phyloP scores from a whole-genome alignment of 1,284 basidiomycete genomes.

The Kwoniella shivajii region DNA sequence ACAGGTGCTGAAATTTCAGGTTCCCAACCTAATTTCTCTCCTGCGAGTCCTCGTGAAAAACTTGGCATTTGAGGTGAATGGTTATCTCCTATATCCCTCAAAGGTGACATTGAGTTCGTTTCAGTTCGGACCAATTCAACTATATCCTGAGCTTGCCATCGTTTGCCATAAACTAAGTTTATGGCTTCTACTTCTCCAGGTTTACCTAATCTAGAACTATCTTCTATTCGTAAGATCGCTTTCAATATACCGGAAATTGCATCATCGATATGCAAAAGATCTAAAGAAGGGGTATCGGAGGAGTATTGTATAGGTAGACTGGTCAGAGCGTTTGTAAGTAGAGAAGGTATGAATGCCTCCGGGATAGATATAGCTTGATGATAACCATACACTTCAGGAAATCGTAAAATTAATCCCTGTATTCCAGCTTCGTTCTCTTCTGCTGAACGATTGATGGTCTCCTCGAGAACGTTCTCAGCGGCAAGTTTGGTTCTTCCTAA shows the following conservation, averaged over 20 bases:
- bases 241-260: conserved; percentile 35
- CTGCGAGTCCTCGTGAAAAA: conserved; percentile 21
- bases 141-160: conserved; percentile 35
- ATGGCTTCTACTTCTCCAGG: conserved; percentile 8
- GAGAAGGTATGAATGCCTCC: conserved; percentile 40
- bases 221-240: conserved; percentile 22
- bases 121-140: conserved; percentile 40
- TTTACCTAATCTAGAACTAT: not conserved
- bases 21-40: conserved; percentile 31
- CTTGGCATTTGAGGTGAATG: conserved; percentile 16
- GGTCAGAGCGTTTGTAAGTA: conserved; percentile 44
- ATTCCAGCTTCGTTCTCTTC: not conserved
- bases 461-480: conserved; percentile 36
- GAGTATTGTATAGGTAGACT: conserved; percentile 48
- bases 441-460: not conserved
- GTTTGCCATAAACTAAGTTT: conserved; percentile 47
- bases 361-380: conserved; percentile 29
- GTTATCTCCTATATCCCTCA: conserved; percentile 41
- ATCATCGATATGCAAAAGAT: conserved; percentile 48
- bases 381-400: conserved; percentile 50
- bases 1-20: conserved; percentile 26
- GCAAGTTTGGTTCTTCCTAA: conserved; percentile 44
- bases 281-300: conserved; percentile 35
- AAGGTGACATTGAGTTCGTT: conserved; percentile 41
- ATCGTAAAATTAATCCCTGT: conserved; percentile 37